Base-by-base conservation (phyloP, 139 green algal species). In the Bryopsis sp. region DNA sequence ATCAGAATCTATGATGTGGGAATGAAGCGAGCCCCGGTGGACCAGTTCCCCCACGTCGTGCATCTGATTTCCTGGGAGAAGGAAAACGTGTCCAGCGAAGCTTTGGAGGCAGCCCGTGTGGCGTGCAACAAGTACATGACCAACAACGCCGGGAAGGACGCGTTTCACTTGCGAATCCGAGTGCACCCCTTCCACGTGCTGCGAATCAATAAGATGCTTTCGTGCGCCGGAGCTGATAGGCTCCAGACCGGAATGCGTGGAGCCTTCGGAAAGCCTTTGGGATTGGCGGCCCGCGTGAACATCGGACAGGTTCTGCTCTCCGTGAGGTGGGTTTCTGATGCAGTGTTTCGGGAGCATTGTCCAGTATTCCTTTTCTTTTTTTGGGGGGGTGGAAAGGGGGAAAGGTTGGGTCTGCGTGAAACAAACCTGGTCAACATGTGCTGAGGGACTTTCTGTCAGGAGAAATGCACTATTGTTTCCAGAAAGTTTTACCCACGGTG, bases 191-290 rank as follows among this genome's bases (percentile, higher is more conserved):
- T 95, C 88, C 93, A 99, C 77, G 94, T 99, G 72, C 89, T 99
- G 71, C 91, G 94, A 74, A 99, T 99, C 87, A 99, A 99, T 90
- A 99, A 99, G 85, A 99, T 99, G 94, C 89, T 99, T 87, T 97
- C 94, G 35, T 99, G 94, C 80, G 94, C 94, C 48, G 94, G 94
- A 46, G 94, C 94, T 65, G 94, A 99, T 96, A 85, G 92, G 69
- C 89, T 98, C 48, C 94, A 99, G 84, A 99, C 95, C 2, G 92
- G 93, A 58, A 99, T 99, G 94, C 93, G 94, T 60, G 94, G 94
- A 39, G 94, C 94, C 2, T 99, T 96, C 75, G 94, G 94, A 76
- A 99, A 99, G 88, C 85, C 94, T 15, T 90, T 87, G 64, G 93
- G 91, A 59, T 72, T 85, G 37, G 91, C 79, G 48, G 92, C 94